Evolutionary conservation across 257 asterid species (phyloP), one percentile per base, ranked within the genome.

Genomic region (Gentiana dahurica): DNA sequence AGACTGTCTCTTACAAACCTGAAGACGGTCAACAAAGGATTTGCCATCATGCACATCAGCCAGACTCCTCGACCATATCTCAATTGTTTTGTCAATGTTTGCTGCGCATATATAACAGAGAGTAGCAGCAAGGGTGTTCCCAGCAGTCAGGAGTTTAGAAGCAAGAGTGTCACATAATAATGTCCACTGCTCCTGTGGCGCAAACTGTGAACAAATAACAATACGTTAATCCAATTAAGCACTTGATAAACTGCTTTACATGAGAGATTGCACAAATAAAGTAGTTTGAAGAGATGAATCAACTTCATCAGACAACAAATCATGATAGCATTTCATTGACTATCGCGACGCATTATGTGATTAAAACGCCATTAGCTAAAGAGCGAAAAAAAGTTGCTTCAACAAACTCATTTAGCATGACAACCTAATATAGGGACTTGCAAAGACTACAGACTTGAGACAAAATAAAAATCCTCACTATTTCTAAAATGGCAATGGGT

Each of bases 21-120:
- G 95, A 61, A 87, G 95, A 51, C 81, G 89, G 63, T 87, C 95
- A 49, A 87, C 76, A 61, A 85, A 91, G 45, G 95, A 77, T 72
- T 83, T 91, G 36, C 90, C 95, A 58, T 85, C 94, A 51, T 71
- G 82, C 65, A 76, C 86, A 47, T 58, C 51, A 51, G 93, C 73
- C 59, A 91, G 71, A 72, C 58, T 78, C 78, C 81, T 83, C 2
- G 98, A 85, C 98, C 98, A 91, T 57, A 87, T 91, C 69, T 83
- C 96, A 61, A 87, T 83, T 48, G 94, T 81, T 73, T 78, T 81
- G 80, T 91, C 98, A 54, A 91, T 91, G 71, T 87, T 91, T 69
- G 96, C 95, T 66, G 98, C 94, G 72, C 95, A 87, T 50, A 91
- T 87, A 62, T 85, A 91, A 64, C 95, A 87, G 8, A 85, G 79